Conservation (phyloP, 345 rosid genomes). For the Eucalyptus virginea region DNA sequence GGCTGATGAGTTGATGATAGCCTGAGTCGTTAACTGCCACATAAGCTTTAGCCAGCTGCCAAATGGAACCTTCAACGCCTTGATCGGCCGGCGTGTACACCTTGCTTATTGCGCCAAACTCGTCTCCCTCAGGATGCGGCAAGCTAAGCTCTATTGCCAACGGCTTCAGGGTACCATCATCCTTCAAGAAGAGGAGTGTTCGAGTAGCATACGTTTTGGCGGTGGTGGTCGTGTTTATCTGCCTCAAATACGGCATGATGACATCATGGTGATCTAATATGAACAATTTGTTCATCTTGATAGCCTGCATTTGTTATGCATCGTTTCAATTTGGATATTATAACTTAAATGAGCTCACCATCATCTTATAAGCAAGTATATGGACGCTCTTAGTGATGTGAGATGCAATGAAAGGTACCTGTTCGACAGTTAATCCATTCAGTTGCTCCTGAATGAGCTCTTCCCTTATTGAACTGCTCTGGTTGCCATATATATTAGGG, state of each 20-base stretch:
- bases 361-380: neutral
- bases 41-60: conserved; percentile 25
- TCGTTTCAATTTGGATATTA: neutral
- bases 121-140: conserved; percentile 5
- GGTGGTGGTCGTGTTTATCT: neutral
- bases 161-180: conserved; percentile 1
- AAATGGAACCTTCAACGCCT: neutral
- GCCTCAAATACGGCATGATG: neutral
- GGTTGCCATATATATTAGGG: conserved; percentile 8
- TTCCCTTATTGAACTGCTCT: conserved; percentile 11
- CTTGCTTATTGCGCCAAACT: neutral
- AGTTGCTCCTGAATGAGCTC: conserved; percentile 27
- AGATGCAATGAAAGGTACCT: conserved; percentile 5
- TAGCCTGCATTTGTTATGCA: neutral
- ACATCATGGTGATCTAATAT: conserved; percentile 11
- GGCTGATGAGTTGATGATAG: conserved; percentile 21
- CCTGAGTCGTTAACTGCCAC: conserved; percentile 12
- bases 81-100: conserved; percentile 6
- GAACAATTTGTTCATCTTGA: conserved; percentile 1
- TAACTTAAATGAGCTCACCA: neutral
- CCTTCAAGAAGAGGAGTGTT: conserved; percentile 10
- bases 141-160: conserved; percentile 12
- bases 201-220: conserved; percentile 3
- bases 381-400: neutral
- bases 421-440: conserved; percentile 48